Percentiles rank a stretch among this genome's conserved stretches.
Conservation (phyloP, 139 green algal genomes). For the Micromonas pusilla region DNA sequence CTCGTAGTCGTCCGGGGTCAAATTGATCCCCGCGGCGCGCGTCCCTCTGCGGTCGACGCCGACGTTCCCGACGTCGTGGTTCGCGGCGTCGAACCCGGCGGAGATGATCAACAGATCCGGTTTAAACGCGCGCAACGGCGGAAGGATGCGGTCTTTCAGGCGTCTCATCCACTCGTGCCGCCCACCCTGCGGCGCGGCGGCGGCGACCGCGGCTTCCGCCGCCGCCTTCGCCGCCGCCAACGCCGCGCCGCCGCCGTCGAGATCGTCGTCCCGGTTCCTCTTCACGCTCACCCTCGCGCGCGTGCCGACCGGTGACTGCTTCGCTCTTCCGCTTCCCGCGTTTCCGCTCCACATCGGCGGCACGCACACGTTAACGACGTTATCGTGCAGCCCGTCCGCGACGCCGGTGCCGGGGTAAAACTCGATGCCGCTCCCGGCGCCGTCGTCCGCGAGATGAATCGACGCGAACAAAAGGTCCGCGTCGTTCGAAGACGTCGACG, state of each 20-base stretch:
- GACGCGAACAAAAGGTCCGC: slow-evolving; percentile 14
- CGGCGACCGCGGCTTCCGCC: not conserved
- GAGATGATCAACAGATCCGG: slow-evolving; percentile 12
- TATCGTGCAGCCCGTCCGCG: not conserved
- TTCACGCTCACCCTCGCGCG: not conserved
- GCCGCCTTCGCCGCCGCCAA: not conserved
- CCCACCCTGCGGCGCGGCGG: not conserved
- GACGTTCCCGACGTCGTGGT: slow-evolving; percentile 10
- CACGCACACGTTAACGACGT: slow-evolving; percentile 20
- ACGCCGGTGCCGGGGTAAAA: slow-evolving; percentile 20
- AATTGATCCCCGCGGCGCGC: slow-evolving; percentile 4
- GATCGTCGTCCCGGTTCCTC: slow-evolving; percentile 4
- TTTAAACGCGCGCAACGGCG: slow-evolving; percentile 16
- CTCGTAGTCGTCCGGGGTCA: slow-evolving; percentile 8
- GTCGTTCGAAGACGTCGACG: not conserved
- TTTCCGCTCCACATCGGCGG: slow-evolving; percentile 4
- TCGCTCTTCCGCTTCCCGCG: not conserved
- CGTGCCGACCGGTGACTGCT: not conserved
- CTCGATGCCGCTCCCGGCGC: not conserved
- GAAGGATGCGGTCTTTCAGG: slow-evolving; percentile 7
- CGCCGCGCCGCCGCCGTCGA: not conserved
- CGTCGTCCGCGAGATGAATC: slow-evolving; percentile 21
- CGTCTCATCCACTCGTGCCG: slow-evolving; percentile 11
- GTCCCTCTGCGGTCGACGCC: slow-evolving; percentile 7
- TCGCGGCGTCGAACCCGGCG: slow-evolving; percentile 13